These are phyloP conservation scores for Evansstolkia leycettana DNA, from an alignment of 495 filamentous ascomycete genomes.

Conservation along the genomic window DNA sequence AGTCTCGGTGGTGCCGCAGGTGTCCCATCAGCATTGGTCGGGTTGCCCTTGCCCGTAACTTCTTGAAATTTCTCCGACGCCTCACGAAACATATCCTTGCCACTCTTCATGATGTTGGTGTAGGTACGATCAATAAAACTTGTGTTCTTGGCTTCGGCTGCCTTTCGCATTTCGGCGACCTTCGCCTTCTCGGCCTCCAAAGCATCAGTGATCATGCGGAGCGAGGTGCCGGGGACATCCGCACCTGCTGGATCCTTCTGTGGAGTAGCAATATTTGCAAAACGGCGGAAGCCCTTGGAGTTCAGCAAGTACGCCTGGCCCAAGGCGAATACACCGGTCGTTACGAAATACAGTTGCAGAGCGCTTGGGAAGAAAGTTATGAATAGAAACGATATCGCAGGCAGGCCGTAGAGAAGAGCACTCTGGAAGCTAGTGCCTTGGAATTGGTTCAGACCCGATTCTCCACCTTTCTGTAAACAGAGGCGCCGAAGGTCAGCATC, in stretches of 20 bases:
- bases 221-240: neutral
- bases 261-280: constrained; percentile 13
- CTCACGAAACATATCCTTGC: constrained; percentile 2
- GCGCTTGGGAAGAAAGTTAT: constrained; percentile 53
- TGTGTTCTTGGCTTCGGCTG: constrained; percentile 2
- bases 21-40: constrained; percentile 12
- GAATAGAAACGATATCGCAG: constrained; percentile 47
- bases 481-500: no score
- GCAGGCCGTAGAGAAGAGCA: constrained; percentile 43
- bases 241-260: constrained; percentile 2
- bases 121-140: constrained; percentile 8
- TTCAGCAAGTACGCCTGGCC: constrained; percentile 43
- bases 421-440: constrained; percentile 24
- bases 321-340: constrained; percentile 41
- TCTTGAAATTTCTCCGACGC: constrained; percentile 4
- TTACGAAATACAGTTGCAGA: constrained; percentile 61
- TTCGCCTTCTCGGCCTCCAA: constrained; percentile 5
- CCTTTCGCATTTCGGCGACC: constrained; percentile 1
- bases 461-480: constrained; percentile 37
- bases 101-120: constrained; percentile 4
- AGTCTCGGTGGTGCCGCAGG: constrained; percentile 11
- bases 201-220: constrained; percentile 15
- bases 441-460: constrained; percentile 25
- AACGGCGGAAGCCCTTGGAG: constrained; percentile 14
- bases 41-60: constrained; percentile 1